Evolutionary conservation across 768 basidiomycete genomes (phyloP).

Genomic region (Kwoniella newhampshirensis): DNA sequence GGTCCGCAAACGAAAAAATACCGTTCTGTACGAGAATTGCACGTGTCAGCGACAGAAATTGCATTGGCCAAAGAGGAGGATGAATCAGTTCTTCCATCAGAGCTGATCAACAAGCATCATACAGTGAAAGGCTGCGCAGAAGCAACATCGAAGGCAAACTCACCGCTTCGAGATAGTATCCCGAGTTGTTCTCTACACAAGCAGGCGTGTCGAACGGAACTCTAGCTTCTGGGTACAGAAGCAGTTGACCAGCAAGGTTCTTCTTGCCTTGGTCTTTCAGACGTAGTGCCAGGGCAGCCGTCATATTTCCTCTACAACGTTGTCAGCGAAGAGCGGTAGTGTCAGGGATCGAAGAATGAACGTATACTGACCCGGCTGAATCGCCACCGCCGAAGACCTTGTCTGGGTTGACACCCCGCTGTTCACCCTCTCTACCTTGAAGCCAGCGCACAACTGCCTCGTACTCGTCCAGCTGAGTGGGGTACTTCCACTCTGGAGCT

Average conservation of each 20-base stretch:
- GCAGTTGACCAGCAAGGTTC: neutral
- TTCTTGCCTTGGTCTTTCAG: conserved; percentile 1
- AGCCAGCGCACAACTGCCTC: neutral
- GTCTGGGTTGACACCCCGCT: conserved; percentile 3
- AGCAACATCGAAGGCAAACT: too few relatives aligned
- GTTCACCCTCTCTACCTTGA: neutral
- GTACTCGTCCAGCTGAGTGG: conserved; percentile 8
- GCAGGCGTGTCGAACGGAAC: conserved; percentile 8
- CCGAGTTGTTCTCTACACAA: conserved; percentile 7
- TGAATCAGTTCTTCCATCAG: neutral
- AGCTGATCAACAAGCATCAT: too few relatives aligned
- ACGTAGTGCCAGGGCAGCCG: conserved; percentile 1
- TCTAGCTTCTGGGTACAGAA: conserved; percentile 6
- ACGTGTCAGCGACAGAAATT: neutral
- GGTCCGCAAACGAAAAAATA: conserved; percentile 6
- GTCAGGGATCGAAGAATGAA: neutral
- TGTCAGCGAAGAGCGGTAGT: neutral
- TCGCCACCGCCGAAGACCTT: conserved; percentile 8
- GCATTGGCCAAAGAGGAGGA: too few relatives aligned
- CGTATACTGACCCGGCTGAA: neutral
- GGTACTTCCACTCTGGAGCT: conserved; percentile 7
- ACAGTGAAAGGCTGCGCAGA: too few relatives aligned
- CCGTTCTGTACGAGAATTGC: neutral
- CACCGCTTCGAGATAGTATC: conserved; percentile 2
- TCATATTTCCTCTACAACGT: conserved; percentile 4